These are phyloP conservation scores for Podaxis sp. DNA, from an alignment of 768 basidiomycete species.

Conservation along the genomic window DNA sequence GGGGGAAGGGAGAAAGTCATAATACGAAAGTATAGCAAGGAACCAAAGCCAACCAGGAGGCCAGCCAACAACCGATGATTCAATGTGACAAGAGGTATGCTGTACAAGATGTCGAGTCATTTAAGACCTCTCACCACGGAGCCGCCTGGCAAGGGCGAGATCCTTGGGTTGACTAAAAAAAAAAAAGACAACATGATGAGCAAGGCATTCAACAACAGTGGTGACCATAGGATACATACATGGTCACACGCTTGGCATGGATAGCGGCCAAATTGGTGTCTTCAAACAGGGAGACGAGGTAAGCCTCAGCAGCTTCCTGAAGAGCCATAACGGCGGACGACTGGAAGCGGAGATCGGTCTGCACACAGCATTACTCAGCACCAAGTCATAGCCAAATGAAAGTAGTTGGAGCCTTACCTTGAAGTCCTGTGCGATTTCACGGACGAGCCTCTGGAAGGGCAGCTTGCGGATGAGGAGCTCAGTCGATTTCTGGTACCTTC, in stretches of 20 bases:
- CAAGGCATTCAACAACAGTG: slow-evolving; percentile 7
- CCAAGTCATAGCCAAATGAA: not conserved
- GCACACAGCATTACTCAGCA: slow-evolving; percentile 12
- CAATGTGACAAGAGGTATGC: not conserved
- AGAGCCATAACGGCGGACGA: slow-evolving; percentile 92
- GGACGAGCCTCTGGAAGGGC: slow-evolving; percentile 97
- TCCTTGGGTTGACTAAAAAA: slow-evolving; percentile 75
- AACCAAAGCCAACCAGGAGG: not conserved
- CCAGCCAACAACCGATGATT: not conserved
- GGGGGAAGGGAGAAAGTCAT: not conserved
- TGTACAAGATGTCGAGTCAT: slow-evolving; percentile 8
- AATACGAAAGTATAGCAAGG: not conserved
- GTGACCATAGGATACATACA: slow-evolving; percentile 17
- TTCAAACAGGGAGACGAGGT: slow-evolving; percentile 82
- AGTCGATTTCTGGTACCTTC: slow-evolving; percentile 98
- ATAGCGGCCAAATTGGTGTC: slow-evolving; percentile 91
- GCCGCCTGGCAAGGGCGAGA: slow-evolving; percentile 80
- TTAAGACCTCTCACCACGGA: slow-evolving; percentile 83
- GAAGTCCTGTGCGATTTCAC: slow-evolving; percentile 96
- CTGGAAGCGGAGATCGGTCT: slow-evolving; percentile 94
- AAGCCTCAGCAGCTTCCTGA: slow-evolving; percentile 90
- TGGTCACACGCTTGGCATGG: slow-evolving; percentile 68
- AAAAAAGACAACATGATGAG: slow-evolving; percentile 26
- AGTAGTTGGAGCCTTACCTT: slow-evolving; percentile 48
- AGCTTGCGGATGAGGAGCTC: slow-evolving; percentile 99